phyloP scores from a whole-genome alignment of 2,329 filamentous ascomycete genomes.

The Talaromyces albobiverticillius region DNA sequence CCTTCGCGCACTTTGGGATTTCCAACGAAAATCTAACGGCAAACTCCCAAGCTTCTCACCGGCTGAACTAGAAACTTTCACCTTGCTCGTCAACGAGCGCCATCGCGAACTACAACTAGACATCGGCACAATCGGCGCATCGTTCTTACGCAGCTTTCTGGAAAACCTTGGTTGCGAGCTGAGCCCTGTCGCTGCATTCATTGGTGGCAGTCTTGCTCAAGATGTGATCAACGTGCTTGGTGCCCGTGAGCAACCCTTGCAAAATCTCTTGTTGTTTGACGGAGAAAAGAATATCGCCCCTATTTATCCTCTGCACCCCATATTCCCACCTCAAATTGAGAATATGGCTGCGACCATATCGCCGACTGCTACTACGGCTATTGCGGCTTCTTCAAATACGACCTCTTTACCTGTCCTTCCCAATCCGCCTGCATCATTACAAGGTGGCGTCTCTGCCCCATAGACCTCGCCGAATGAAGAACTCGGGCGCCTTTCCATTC shows the following conservation, averaged over 20 bases:
- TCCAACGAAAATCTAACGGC: slow-evolving; percentile 59
- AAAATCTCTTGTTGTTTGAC: slow-evolving; percentile 92
- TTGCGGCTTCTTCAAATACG: neutral
- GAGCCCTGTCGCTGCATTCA: slow-evolving; percentile 79
- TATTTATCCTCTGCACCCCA: slow-evolving; percentile 78
- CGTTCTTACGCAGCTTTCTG: slow-evolving; percentile 78
- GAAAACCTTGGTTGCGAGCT: slow-evolving; percentile 83
- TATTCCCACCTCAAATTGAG: slow-evolving; percentile 41
- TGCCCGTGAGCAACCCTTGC: slow-evolving; percentile 86
- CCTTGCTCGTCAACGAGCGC: slow-evolving; percentile 70
- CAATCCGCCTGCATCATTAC: neutral
- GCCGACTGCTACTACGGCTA: slow-evolving; percentile 3
- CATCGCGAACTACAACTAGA: slow-evolving; percentile 73
- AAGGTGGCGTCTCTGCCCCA: neutral
- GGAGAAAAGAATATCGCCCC: slow-evolving; percentile 74
- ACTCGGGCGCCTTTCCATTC: neutral
- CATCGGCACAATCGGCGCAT: slow-evolving; percentile 62
- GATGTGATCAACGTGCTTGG: slow-evolving; percentile 97
- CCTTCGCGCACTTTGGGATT: slow-evolving; percentile 87
- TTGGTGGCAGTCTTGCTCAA: slow-evolving; percentile 88
- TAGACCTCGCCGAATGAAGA: neutral
- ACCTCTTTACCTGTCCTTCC: slow-evolving; percentile 4
- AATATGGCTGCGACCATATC: slow-evolving; percentile 23
- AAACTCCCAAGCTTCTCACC: slow-evolving; percentile 55
- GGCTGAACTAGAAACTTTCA: slow-evolving; percentile 73